Evolutionary conservation across 169 alveolate species (phyloP).

Genomic region (Plasmodium billcollinsi): DNA sequence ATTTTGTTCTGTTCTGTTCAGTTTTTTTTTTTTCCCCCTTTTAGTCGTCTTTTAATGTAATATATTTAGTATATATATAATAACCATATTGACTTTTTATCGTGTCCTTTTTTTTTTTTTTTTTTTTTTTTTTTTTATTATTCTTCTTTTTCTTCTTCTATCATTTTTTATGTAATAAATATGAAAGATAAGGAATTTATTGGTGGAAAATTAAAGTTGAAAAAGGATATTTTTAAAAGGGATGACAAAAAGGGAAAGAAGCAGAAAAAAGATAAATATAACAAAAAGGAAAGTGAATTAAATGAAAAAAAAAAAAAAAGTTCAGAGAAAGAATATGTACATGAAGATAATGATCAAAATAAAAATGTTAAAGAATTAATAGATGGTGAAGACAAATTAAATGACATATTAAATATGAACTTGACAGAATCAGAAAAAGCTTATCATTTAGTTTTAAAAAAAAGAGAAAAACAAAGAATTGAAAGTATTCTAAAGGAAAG

Average conservation of each 20-base stretch:
- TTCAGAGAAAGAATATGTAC: conserved; percentile 4
- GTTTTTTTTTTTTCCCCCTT: too few relatives aligned
- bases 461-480: conserved; percentile 84
- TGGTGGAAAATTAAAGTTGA: conserved; percentile 68
- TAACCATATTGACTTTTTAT: too few relatives aligned
- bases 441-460: conserved; percentile 85
- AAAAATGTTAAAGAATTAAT: not conserved
- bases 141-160: not conserved
- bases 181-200: conserved; percentile 74
- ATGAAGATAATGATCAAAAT: conserved; percentile 9
- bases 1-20: too few relatives aligned
- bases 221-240: conserved; percentile 12
- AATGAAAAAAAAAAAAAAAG: conserved; percentile 11
- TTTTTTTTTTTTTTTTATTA: not conserved
- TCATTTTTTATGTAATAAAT: not conserved
- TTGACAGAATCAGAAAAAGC: conserved; percentile 86
- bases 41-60: too few relatives aligned
- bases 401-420: conserved; percentile 37
- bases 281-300: not conserved
- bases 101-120: not conserved
- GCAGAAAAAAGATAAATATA: not conserved
- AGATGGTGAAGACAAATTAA: conserved; percentile 29
- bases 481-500: conserved; percentile 86
- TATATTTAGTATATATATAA: too few relatives aligned
- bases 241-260: conserved; percentile 6